These are phyloP conservation scores for Chlorella sp. DNA, from an alignment of 139 green algal species.

Conservation along the genomic window DNA sequence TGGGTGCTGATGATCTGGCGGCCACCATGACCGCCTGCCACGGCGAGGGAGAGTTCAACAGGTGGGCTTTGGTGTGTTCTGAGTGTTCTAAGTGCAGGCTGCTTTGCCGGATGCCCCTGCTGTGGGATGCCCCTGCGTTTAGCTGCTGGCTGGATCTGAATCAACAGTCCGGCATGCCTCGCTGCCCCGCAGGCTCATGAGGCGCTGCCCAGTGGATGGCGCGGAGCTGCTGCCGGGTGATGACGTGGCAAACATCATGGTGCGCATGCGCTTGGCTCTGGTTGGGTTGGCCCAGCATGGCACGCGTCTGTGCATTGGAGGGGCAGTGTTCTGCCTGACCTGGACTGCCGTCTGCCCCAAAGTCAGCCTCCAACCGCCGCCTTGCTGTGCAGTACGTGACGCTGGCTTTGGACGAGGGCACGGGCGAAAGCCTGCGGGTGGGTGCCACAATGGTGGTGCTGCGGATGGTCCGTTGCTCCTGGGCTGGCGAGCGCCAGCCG, in stretches of 20 bases:
- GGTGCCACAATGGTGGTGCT: too few relatives aligned
- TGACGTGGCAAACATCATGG: conserved; percentile 57
- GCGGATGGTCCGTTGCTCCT: too few relatives aligned
- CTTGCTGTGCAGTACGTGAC: conserved; percentile 40
- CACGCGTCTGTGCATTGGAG: neutral
- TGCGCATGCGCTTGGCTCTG: too few relatives aligned
- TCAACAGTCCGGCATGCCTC: too few relatives aligned
- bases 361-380: neutral
- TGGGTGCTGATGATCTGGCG: conserved; percentile 43
- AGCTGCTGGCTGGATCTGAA: neutral
- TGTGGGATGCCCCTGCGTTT: neutral
- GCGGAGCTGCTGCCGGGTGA: conserved; percentile 48
- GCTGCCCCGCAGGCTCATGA: conserved; percentile 28
- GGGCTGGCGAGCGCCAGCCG: too few relatives aligned
- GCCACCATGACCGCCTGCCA: conserved; percentile 23
- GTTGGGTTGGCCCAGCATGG: neutral
- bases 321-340: neutral
- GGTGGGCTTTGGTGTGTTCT: neutral
- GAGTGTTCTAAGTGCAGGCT: neutral
- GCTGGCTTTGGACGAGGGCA: conserved; percentile 52
- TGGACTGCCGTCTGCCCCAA: too few relatives aligned
- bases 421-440: conserved; percentile 25
- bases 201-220: conserved; percentile 55
- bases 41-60: neutral
- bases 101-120: too few relatives aligned